Evolutionary conservation across 306 rosid genomes (phyloP).

Genomic region (Fragaria iinumae): DNA sequence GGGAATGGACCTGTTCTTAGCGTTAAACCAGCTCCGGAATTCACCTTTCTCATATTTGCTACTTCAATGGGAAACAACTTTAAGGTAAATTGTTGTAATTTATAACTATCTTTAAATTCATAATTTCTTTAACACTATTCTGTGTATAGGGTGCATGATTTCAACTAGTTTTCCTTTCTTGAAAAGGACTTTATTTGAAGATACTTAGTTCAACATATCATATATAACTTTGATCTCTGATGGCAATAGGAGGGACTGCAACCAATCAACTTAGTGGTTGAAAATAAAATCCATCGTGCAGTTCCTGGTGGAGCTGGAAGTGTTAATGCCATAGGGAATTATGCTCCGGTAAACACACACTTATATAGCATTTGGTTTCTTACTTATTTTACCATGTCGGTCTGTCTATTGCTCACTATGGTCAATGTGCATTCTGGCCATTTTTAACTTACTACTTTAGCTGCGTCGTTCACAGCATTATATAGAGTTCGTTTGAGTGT

Average conservation of each 20-base stretch:
- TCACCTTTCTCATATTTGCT: slow-evolving; percentile 15
- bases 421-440: background rate
- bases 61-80: slow-evolving; percentile 3
- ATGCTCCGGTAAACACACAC: slow-evolving; percentile 4
- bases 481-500: background rate
- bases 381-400: background rate
- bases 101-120: background rate
- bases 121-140: background rate
- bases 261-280: slow-evolving; percentile 6
- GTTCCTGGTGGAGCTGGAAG: slow-evolving; percentile 19
- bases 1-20: slow-evolving; percentile 24
- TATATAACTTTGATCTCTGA: background rate
- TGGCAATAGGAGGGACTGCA: slow-evolving; percentile 8
- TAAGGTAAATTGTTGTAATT: background rate
- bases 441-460: background rate
- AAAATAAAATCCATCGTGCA: slow-evolving; percentile 11
- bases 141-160: background rate
- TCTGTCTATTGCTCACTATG: background rate
- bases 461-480: background rate
- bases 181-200: background rate
- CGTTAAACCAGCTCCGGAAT: slow-evolving; percentile 10
- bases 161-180: background rate
- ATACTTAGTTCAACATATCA: background rate
- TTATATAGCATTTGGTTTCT: background rate
- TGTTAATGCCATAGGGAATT: slow-evolving; percentile 20